phyloP scores from a whole-genome alignment of 768 basidiomycete genomes.

The Collybiopsis luxurians region DNA sequence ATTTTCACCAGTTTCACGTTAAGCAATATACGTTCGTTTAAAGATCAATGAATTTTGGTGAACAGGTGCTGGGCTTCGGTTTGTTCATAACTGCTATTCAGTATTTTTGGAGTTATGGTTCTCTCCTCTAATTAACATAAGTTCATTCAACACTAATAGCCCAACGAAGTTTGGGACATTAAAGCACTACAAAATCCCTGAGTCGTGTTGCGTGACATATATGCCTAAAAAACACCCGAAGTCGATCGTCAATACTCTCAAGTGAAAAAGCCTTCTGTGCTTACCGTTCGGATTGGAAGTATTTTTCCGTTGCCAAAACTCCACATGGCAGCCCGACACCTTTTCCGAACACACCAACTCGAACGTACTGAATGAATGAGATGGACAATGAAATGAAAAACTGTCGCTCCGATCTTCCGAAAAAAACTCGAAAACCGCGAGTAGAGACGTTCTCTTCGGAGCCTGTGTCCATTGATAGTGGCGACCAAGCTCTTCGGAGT shows the following conservation, averaged over 20 bases:
- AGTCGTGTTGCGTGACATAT: neutral
- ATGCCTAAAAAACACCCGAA: neutral
- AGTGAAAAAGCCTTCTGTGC: neutral
- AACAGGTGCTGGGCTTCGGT: too few species aligned
- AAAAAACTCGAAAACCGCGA: neutral
- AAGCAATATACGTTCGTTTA: too few species aligned
- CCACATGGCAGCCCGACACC: neutral
- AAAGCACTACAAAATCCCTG: too few species aligned
- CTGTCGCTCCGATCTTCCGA: neutral
- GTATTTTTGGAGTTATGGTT: too few species aligned
- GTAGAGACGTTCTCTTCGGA: neutral
- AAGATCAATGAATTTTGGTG: too few species aligned
- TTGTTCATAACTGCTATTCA: too few species aligned
- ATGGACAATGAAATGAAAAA: neutral
- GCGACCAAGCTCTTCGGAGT: neutral
- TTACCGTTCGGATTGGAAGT: neutral
- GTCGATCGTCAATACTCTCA: too few species aligned
- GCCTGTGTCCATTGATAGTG: neutral
- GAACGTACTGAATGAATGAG: neutral
- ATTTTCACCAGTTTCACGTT: too few species aligned
- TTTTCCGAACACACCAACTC: neutral
- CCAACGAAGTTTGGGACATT: too few species aligned
- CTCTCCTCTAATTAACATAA: too few species aligned
- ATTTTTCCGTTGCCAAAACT: neutral
- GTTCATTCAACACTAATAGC: too few species aligned